phyloP scores from a whole-genome alignment of 257 asterid genomes.

The Solanum bukasovii region DNA sequence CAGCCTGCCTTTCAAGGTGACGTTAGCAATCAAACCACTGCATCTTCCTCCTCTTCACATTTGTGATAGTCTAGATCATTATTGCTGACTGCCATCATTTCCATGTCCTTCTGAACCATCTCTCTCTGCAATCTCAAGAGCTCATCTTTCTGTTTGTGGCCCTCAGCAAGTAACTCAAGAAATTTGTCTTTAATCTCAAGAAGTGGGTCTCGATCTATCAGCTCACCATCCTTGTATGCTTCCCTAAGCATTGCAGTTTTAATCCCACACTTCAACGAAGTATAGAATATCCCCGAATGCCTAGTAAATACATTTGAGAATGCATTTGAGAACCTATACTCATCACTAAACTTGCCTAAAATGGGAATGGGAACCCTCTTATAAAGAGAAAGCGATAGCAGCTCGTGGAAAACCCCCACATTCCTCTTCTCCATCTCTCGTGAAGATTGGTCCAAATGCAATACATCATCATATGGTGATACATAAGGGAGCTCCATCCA shows the following conservation, averaged over 20 bases:
- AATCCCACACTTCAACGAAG: slow-evolving; percentile 83
- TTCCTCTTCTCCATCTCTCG: slow-evolving; percentile 86
- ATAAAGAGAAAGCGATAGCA: slow-evolving; percentile 60
- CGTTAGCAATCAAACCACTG: background rate
- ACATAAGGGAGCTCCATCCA: slow-evolving; percentile 86
- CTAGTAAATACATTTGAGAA: slow-evolving; percentile 71
- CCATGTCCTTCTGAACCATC: slow-evolving; percentile 32
- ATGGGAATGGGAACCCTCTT: slow-evolving; percentile 62
- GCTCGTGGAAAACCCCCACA: slow-evolving; percentile 81
- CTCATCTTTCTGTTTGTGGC: slow-evolving; percentile 39
- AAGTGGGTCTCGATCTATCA: slow-evolving; percentile 32
- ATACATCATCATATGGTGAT: slow-evolving; percentile 70
- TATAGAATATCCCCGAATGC: slow-evolving; percentile 80
- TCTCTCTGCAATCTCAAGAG: slow-evolving; percentile 31
- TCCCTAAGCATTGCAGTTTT: slow-evolving; percentile 85
- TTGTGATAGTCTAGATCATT: background rate
- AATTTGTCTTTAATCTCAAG: slow-evolving; percentile 52
- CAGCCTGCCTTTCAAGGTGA: background rate
- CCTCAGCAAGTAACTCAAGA: slow-evolving; percentile 63
- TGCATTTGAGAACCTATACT: slow-evolving; percentile 66
- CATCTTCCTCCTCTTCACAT: background rate
- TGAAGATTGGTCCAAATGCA: slow-evolving; percentile 50
- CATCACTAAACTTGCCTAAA: slow-evolving; percentile 72
- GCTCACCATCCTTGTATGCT: slow-evolving; percentile 57
- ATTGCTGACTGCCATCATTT: slow-evolving; percentile 19